These are phyloP conservation scores for Prunus yedoensis DNA, from an alignment of 331 rosid genomes.

Conservation along the genomic window DNA sequence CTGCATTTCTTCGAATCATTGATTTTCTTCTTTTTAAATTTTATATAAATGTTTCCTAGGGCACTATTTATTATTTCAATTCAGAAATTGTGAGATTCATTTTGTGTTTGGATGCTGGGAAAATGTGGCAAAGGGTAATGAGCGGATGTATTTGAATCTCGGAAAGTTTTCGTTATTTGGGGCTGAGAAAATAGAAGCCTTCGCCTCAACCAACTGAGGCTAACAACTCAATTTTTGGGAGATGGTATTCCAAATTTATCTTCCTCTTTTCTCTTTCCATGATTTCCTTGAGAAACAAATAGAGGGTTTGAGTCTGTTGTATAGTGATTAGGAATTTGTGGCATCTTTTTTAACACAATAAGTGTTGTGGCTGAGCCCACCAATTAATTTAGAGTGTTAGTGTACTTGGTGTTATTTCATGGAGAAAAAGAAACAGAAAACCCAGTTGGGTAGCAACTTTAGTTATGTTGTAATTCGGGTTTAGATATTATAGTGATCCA, in stretches of 20 bases:
- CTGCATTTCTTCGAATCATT: background rate
- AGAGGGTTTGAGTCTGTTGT: background rate
- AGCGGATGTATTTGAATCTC: constrained; percentile 4
- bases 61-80: background rate
- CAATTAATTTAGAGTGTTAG: background rate
- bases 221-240: background rate
- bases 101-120: constrained; percentile 22
- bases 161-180: background rate
- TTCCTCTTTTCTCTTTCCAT: background rate
- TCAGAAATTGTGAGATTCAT: constrained; percentile 6
- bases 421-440: background rate
- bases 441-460: background rate
- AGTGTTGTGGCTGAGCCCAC: constrained; percentile 1
- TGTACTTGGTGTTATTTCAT: background rate
- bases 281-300: background rate
- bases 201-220: background rate
- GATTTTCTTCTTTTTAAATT: background rate
- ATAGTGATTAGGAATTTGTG: background rate
- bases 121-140: constrained; percentile 21
- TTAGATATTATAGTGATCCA: background rate
- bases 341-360: background rate
- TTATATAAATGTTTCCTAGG: background rate
- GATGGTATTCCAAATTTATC: background rate
- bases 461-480: background rate
- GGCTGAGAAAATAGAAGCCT: constrained; percentile 1